Conservation (phyloP, 257 asterid genomes). For the Leptodermis oblonga region DNA sequence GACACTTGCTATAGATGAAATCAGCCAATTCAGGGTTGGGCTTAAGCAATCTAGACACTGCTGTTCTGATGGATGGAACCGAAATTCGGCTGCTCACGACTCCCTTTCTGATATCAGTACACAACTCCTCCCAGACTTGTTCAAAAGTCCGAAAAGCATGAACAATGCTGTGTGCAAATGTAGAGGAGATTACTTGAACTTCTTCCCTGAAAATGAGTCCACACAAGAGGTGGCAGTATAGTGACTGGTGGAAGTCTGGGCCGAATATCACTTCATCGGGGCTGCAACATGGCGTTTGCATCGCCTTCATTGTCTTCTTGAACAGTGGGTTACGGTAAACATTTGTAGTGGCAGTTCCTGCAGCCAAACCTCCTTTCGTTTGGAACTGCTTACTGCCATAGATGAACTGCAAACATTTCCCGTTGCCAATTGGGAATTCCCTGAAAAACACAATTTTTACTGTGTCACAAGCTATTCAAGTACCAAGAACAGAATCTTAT, state of each 20-base stretch:
- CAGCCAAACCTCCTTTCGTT: slow-evolving; percentile 90
- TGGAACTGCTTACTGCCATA: slow-evolving; percentile 87
- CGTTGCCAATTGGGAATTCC: slow-evolving; percentile 63
- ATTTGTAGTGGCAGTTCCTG: slow-evolving; percentile 95
- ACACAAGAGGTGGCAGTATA: slow-evolving; percentile 83
- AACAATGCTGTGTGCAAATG: slow-evolving; percentile 89
- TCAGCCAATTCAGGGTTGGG: slow-evolving; percentile 74
- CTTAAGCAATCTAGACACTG: slow-evolving; percentile 50
- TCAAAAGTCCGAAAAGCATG: slow-evolving; percentile 84
- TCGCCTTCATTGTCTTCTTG: slow-evolving; percentile 75
- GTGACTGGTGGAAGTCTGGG: slow-evolving; percentile 76
- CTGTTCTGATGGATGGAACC: slow-evolving; percentile 64
- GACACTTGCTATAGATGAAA: slow-evolving; percentile 34
- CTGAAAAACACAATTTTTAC: slow-evolving; percentile 27
- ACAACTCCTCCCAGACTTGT: slow-evolving; percentile 67
- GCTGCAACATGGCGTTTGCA: slow-evolving; percentile 85
- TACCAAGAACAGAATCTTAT: background rate
- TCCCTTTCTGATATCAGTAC: slow-evolving; percentile 63
- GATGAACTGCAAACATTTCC: slow-evolving; percentile 85
- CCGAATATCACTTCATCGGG: slow-evolving; percentile 97
- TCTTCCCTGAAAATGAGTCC: slow-evolving; percentile 68
- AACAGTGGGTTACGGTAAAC: slow-evolving; percentile 61
- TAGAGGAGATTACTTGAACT: slow-evolving; percentile 74
- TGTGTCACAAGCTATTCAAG: background rate
- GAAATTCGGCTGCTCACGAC: slow-evolving; percentile 50